Evolutionary conservation across 2,329 filamentous ascomycete species (phyloP).

Genomic region (Epichloe aotearoae): DNA sequence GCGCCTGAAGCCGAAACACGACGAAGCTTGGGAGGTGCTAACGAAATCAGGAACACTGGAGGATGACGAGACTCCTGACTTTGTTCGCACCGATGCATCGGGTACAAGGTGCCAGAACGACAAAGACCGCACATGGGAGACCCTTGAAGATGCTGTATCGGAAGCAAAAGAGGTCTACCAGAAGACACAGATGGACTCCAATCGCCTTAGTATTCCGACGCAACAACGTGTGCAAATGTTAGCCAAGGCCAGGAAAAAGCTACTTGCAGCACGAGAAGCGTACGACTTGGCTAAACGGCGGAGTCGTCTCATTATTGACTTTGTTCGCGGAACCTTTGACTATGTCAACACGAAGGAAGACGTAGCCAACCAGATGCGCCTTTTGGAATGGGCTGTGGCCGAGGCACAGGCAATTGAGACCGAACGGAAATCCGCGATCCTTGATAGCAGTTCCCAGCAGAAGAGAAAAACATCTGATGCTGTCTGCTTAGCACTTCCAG

Average conservation of each 20-base stretch:
- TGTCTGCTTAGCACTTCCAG: too few species aligned
- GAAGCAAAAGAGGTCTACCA: conserved; percentile 1
- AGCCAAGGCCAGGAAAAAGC: neutral
- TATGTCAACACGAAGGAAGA: conserved; percentile 7
- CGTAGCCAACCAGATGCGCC: conserved; percentile 9
- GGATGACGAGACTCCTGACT: conserved; percentile 8
- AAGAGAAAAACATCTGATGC: too few species aligned
- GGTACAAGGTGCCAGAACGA: neutral
- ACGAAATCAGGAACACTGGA: conserved; percentile 15
- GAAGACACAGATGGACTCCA: conserved; percentile 2
- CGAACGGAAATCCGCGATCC: neutral
- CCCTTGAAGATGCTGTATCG: neutral
- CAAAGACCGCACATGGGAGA: neutral
- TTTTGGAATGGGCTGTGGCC: conserved; percentile 14
- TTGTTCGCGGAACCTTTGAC: conserved; percentile 4
- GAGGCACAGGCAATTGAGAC: conserved; percentile 12
- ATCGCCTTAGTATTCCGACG: conserved; percentile 1
- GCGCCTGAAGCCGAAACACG: conserved; percentile 11
- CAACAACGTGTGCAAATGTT: conserved; percentile 5
- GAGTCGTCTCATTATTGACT: neutral
- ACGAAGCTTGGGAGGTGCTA: conserved; percentile 19
- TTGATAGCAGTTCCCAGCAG: neutral
- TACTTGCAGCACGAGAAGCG: neutral
- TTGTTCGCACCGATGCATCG: conserved; percentile 2
- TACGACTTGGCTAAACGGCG: neutral